Evolutionary conservation across 129 eudicot genomes (phyloP), one percentile per base, ranked within the genome.

Genomic region (Sambucus nigra): DNA sequence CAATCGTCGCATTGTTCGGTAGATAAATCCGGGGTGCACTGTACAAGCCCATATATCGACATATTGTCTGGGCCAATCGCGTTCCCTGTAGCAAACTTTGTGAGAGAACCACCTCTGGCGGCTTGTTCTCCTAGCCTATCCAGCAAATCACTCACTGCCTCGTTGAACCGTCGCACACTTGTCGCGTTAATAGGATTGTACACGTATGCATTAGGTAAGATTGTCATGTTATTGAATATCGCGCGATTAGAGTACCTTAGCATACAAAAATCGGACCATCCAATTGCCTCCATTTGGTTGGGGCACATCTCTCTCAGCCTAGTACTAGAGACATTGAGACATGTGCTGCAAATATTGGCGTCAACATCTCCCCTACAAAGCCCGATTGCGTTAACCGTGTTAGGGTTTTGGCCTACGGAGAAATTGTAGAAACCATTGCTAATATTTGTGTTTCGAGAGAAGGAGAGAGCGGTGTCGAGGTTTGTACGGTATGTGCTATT

Each of bases 301-400:
- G 82, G 57, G 41, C 87, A 80, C 13, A 9, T 32, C 4, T 14
- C 13, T 16, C 32, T 49, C 5, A 61, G 55, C 5, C 2, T 19
- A 0, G 0, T 25, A 19, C 16, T 45, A 26, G 74, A 23, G 6
- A 23, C 28, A 6, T 53, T 25, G 24, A 74, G 25, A 45, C 80
- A 69, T 7, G 39, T 28, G 1, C 52, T 55, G 38, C 80, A 75
- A 5, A 7, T 20, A 1, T 59, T 38, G 0, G 29, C 65, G 1
- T 40, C 28, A 33, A 65, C 10, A 20, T 75, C 80, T 19, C 69
- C 76, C 54, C 80, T 57, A 12, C 80, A 74, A 26, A 74, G 53
- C 0, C 44, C 66, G 41, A 63, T 14, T 11, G 57, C 67, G 53
- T 74, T 55, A 54, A 57, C 80, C 25, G n/a, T 35, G 18, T 68